Evolutionary conservation across 2,329 filamentous ascomycete genomes (phyloP).

Genomic region (Keithomyces neogunnii): DNA sequence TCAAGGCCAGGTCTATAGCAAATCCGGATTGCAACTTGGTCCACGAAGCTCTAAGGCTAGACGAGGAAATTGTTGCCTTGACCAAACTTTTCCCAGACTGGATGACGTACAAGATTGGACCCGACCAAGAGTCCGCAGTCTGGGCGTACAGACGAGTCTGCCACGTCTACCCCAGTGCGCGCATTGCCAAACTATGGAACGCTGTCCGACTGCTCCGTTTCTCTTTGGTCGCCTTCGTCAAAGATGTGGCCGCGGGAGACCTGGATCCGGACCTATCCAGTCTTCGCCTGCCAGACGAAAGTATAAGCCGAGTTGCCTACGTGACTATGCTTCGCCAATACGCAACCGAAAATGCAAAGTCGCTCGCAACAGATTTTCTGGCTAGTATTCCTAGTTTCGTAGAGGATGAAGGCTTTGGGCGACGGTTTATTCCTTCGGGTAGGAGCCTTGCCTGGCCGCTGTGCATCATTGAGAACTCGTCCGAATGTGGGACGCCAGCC

Average conservation of each 20-base stretch:
- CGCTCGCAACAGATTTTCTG: constrained; percentile 12
- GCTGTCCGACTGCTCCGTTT: constrained; percentile 15
- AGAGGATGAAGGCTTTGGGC: constrained; percentile 3
- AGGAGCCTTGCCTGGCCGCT: constrained; percentile 17
- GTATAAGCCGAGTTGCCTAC: not conserved
- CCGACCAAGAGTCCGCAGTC: not conserved
- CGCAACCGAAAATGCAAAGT: constrained; percentile 9
- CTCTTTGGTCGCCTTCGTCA: constrained; percentile 14
- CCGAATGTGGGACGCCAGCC: constrained; percentile 5
- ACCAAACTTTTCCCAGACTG: not conserved
- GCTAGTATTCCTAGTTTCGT: constrained; percentile 13
- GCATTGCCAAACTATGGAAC: constrained; percentile 17
- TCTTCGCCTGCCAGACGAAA: not conserved
- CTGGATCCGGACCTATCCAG: not conserved
- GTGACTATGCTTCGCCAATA: constrained; percentile 5
- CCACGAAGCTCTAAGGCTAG: constrained; percentile 12
- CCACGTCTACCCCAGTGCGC: constrained; percentile 12
- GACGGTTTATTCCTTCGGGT: constrained; percentile 12
- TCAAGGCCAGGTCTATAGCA: constrained; percentile 8
- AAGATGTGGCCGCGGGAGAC: constrained; percentile 1
- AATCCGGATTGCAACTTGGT: constrained; percentile 6
- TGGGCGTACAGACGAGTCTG: constrained; percentile 11
- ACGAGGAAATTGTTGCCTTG: constrained; percentile 9
- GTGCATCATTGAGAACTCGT: constrained; percentile 10
- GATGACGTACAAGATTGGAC: constrained; percentile 5